Evolutionary conservation across 2,329 filamentous ascomycete genomes (phyloP), one percentile per base, ranked within the genome.

Genomic region (Colletotrichum neosansevieriae): DNA sequence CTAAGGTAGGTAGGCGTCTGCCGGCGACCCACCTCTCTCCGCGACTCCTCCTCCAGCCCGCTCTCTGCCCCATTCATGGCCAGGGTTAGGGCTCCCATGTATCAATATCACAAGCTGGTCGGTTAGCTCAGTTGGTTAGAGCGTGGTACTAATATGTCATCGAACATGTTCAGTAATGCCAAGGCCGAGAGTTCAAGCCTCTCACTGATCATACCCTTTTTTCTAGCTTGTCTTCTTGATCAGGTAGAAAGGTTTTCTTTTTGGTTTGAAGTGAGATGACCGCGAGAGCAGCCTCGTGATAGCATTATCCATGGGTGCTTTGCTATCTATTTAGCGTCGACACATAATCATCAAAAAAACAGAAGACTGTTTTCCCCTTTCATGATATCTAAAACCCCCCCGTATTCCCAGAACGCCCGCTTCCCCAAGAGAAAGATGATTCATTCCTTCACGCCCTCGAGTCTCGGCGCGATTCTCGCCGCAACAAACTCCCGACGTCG

Each of bases 401-500:
- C 6, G 1, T 7, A 29, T 29, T 6, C 29, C 29, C 6, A 29
- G 7, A 56, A 63, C 59, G 59, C 59, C 50, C 59, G 59, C 59
- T 63, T 63, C 29, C 49, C 59, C 44, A 6, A 36, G 21, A 63
- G 29, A 36, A 62, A 54, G 13, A 29, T 29, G 32, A 53, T 15
- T 38, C n/a, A 34, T 36, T 9, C 13, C n/a, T 6, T 63, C 49
- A 56, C 29, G 38, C 29, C 15, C 50, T 44, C 29, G 65, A 65
- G 21, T 68, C 65, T n/a, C 65, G n/a, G n/a, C 54, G 61, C 34
- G 65, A 68, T n/a, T 68, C 65, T n/a, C 65, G 21, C 19, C 54
- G 61, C 34, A 76, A 56, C 10, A 80, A 64, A 65, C 74, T 76
- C 19, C 78, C 78, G 3, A 80, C 78, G 58, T 80, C 78, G 36